Percentiles rank a stretch among this genome's conserved stretches.
Conservation (phyloP, 2,329 filamentous ascomycete genomes). For the Mycogone perniciosa region DNA sequence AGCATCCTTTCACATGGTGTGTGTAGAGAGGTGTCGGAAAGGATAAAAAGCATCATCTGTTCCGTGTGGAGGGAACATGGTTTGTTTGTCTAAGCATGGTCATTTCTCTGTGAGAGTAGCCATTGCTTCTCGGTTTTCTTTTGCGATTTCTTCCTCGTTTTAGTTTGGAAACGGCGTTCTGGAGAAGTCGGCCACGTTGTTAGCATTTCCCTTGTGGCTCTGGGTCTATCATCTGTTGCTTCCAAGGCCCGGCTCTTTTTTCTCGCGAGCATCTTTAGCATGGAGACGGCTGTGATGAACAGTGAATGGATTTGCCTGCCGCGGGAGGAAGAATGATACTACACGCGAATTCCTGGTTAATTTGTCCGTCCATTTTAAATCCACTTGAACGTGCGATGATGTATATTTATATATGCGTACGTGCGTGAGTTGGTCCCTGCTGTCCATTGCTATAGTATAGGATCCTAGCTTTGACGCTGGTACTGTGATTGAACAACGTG, state of each 20-base stretch:
- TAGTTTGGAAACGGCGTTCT: conserved; percentile 10
- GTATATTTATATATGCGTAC: no score
- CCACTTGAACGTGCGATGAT: no score
- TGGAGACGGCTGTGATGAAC: conserved; percentile 6
- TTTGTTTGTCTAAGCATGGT: background rate
- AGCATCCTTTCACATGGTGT: background rate
- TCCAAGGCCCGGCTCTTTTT: background rate
- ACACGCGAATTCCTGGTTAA: background rate
- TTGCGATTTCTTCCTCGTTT: background rate
- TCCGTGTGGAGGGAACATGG: background rate
- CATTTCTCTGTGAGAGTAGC: background rate
- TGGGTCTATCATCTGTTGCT: conserved; percentile 5
- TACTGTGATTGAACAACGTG: no score
- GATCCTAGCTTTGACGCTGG: no score
- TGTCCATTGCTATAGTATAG: no score
- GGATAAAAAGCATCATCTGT: background rate
- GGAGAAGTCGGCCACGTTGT: background rate
- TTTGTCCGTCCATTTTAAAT: no score
- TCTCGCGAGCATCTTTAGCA: conserved; percentile 1
- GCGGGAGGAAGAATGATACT: conserved; percentile 7
- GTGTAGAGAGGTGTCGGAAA: conserved; percentile 1
- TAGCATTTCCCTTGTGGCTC: background rate
- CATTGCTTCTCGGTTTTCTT: background rate
- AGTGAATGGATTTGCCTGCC: conserved; percentile 4
- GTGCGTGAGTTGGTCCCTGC: no score